phyloP scores from a whole-genome alignment of 192 early-diverging fungal genomes.

The Coemansia sp. region DNA sequence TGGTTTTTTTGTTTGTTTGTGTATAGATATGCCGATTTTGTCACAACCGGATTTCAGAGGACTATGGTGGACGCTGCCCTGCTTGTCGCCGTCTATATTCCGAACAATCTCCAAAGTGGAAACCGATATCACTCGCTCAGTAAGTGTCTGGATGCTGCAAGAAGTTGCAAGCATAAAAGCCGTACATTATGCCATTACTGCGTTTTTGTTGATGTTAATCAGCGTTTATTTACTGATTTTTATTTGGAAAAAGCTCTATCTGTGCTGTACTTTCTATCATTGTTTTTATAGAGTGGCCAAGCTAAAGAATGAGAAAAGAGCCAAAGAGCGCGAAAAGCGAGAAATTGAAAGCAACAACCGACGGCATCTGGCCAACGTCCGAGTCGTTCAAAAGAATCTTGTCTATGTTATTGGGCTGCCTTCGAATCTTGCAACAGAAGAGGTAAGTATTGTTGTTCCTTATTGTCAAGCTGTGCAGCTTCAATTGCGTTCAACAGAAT shows the following conservation, averaged over 20 bases:
- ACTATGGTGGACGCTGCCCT: slow-evolving; percentile 90
- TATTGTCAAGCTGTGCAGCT: too few relatives aligned
- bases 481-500: too few relatives aligned
- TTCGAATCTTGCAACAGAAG: slow-evolving; percentile 82
- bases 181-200: not conserved
- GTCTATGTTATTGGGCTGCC: slow-evolving; percentile 96
- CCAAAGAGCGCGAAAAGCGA: slow-evolving; percentile 88
- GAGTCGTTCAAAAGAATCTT: slow-evolving; percentile 96
- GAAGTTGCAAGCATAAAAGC: not conserved
- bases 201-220: not conserved
- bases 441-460: slow-evolving; percentile 35
- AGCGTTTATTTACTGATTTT: not conserved
- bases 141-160: slow-evolving; percentile 49
- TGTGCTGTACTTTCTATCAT: slow-evolving; percentile 7
- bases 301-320: slow-evolving; percentile 79
- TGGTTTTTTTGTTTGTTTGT: slow-evolving; percentile 9
- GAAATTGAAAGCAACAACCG: slow-evolving; percentile 82
- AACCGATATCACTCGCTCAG: slow-evolving; percentile 87
- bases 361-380: slow-evolving; percentile 79
- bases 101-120: slow-evolving; percentile 70
- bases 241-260: not conserved
- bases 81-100: slow-evolving; percentile 90
- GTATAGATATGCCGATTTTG: slow-evolving; percentile 99
- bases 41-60: slow-evolving; percentile 96
- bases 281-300: slow-evolving; percentile 56